phyloP scores from a whole-genome alignment of 1,284 basidiomycete genomes.

The Melampsora abietis-canadensis region DNA sequence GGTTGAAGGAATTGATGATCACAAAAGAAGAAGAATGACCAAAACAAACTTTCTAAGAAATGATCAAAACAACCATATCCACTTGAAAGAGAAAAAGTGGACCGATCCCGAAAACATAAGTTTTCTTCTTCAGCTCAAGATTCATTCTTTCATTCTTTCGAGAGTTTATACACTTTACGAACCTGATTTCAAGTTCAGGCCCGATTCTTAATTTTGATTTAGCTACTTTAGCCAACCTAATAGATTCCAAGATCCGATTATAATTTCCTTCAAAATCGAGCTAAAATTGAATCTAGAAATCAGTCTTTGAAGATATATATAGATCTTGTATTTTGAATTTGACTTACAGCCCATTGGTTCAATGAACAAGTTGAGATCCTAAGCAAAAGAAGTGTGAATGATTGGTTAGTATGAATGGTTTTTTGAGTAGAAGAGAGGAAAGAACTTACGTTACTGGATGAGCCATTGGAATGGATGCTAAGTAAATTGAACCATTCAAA shows the following conservation, averaged over 20 bases:
- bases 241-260: constrained; percentile 84
- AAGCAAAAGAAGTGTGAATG: background rate
- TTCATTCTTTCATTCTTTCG: background rate
- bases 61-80: constrained; percentile 94
- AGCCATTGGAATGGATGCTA: background rate
- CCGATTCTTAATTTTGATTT: constrained; percentile 95
- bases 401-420: background rate
- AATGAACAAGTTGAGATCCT: constrained; percentile 36
- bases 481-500: too few relatives aligned
- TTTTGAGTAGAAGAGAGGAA: background rate
- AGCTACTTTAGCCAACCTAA: constrained; percentile 75
- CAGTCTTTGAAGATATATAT: background rate
- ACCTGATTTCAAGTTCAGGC: constrained; percentile 97
- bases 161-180: constrained; percentile 52
- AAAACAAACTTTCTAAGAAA: constrained; percentile 65
- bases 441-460: constrained; percentile 41
- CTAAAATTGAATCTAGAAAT: constrained; percentile 1
- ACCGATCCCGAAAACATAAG: constrained; percentile 18
- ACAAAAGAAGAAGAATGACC: background rate
- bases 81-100: constrained; percentile 55
- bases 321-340: background rate
- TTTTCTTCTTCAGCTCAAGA: background rate
- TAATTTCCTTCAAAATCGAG: constrained; percentile 53
- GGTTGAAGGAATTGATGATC: background rate
- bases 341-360: constrained; percentile 43